A percentile compares a stretch with the other conserved stretches of the same genome.
Conservation (phyloP, 495 filamentous ascomycete species). For the Rhypophila decipiens region DNA sequence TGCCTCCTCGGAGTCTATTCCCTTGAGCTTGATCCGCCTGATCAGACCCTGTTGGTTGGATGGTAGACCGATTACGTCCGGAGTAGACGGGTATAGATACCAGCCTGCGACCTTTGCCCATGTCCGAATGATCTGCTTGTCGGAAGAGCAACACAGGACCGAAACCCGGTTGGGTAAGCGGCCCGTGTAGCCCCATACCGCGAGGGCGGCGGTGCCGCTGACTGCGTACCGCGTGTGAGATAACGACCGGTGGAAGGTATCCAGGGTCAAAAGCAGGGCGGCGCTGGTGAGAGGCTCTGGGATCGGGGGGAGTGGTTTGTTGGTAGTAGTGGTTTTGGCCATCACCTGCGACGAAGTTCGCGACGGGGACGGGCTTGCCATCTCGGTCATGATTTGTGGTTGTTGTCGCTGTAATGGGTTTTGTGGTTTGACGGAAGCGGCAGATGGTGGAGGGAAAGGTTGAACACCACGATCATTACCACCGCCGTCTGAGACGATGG, state of each 20-base stretch:
- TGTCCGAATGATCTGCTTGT: conserved; percentile 17
- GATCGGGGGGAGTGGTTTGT: conserved; percentile 6
- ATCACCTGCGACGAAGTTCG: too few relatives aligned
- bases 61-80: conserved; percentile 6
- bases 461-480: too few relatives aligned
- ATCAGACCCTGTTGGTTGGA: not conserved
- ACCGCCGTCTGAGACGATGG: too few relatives aligned
- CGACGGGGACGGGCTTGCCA: too few relatives aligned
- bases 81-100: not conserved
- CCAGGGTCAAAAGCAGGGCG: conserved; percentile 14
- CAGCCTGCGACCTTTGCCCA: conserved; percentile 23
- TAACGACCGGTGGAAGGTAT: conserved; percentile 22
- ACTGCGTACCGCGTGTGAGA: conserved; percentile 34
- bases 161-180: conserved; percentile 15
- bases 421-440: too few relatives aligned
- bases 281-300: conserved; percentile 3
- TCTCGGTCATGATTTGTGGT: not conserved
- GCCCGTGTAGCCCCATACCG: conserved; percentile 26
- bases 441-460: too few relatives aligned
- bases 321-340: not conserved
- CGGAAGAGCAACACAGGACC: conserved; percentile 25
- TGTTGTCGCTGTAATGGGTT: not conserved
- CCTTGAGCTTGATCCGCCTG: not conserved
- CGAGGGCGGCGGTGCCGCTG: conserved; percentile 29
- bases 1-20: not conserved